phyloP scores from a whole-genome alignment of 2,329 filamentous ascomycete genomes.

The Periconia macrospinosa region DNA sequence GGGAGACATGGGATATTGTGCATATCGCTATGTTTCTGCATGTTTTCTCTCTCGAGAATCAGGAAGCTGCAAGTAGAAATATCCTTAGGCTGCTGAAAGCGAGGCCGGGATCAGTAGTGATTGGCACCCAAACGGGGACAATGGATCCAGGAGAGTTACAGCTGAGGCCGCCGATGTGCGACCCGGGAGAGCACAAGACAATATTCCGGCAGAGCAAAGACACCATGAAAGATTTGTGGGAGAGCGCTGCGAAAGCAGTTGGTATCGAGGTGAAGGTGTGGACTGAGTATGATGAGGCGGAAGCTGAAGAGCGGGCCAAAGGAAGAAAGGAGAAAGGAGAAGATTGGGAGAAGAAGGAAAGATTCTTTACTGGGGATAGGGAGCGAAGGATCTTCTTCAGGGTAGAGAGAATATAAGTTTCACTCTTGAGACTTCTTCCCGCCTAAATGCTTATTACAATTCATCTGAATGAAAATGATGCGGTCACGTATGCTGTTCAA shows the following conservation, averaged over 20 bases:
- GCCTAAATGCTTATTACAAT: too few species aligned
- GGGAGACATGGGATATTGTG: slow-evolving; percentile 2
- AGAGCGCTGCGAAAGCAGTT: not conserved
- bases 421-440: too few species aligned
- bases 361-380: too few species aligned
- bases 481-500: too few species aligned
- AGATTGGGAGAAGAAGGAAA: too few species aligned
- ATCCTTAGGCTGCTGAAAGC: slow-evolving; percentile 1
- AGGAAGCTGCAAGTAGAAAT: not conserved
- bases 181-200: slow-evolving; percentile 1
- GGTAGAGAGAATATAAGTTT: too few species aligned
- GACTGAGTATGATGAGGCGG: slow-evolving; percentile 1
- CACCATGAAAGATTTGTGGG: slow-evolving; percentile 3
- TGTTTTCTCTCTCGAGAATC: too few species aligned
- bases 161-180: slow-evolving; percentile 3
- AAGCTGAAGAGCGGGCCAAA: too few species aligned
- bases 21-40: slow-evolving; percentile 7
- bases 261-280: slow-evolving; percentile 1
- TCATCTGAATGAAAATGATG: too few species aligned
- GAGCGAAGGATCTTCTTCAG: too few species aligned
- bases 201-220: slow-evolving; percentile 3
- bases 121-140: slow-evolving; percentile 5
- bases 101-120: not conserved
- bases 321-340: too few species aligned
- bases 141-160: not conserved